These are phyloP conservation scores for Tolypocladium ovalisporum DNA, from an alignment of 2,329 filamentous ascomycete species.

Conservation along the genomic window DNA sequence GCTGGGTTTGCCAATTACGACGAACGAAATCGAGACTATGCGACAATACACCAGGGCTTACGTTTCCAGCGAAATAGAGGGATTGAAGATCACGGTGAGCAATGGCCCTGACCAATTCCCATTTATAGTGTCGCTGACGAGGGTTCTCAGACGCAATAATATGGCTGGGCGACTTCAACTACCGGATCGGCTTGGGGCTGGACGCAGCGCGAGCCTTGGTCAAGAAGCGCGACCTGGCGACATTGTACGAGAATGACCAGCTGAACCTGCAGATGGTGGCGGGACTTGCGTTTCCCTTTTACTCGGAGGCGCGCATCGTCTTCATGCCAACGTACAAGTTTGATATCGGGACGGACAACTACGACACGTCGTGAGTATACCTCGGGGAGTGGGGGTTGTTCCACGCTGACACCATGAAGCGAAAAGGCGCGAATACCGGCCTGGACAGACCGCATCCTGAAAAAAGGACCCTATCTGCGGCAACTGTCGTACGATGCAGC, in stretches of 20 bases:
- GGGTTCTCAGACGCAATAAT: conserved; percentile 54
- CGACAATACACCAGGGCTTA: conserved; percentile 75
- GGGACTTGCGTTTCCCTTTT: conserved; percentile 79
- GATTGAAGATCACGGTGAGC: conserved; percentile 76
- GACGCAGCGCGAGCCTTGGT: conserved; percentile 70
- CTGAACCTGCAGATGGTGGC: conserved; percentile 95
- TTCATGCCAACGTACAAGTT: conserved; percentile 96
- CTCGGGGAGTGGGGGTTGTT: neutral
- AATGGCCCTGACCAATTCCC: neutral
- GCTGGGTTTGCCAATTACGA: conserved; percentile 96
- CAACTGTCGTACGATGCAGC: conserved; percentile 78
- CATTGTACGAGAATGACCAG: conserved; percentile 85
- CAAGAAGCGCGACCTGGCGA: conserved; percentile 60
- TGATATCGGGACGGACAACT: conserved; percentile 76
- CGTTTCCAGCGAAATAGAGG: conserved; percentile 83
- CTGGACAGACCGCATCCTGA: conserved; percentile 90
- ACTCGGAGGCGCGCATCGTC: conserved; percentile 77
- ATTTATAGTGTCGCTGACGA: neutral
- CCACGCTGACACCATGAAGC: conserved; percentile 26
- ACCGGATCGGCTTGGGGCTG: conserved; percentile 76
- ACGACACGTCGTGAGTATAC: conserved; percentile 70
- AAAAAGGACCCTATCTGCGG: conserved; percentile 72
- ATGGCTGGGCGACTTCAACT: conserved; percentile 98
- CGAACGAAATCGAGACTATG: conserved; percentile 87
- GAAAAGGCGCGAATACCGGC: conserved; percentile 93